Percentiles rank a stretch among this genome's conserved stretches.
These are phyloP conservation scores for Yamadazyma trypodendri DNA, from an alignment of 1,139 yeast species.

Conservation along the genomic window DNA sequence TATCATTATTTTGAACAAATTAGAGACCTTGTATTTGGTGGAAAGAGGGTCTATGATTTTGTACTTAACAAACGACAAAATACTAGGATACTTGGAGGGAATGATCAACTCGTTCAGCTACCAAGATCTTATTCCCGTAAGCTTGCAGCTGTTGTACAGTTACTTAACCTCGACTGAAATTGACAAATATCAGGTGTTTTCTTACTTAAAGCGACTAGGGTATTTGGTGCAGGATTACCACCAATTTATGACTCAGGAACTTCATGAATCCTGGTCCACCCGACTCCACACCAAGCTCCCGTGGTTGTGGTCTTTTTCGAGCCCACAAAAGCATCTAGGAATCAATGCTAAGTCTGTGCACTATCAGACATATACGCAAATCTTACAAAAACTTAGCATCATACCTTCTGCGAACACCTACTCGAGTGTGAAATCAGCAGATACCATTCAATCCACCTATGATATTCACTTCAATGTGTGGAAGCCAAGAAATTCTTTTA, in stretches of 20 bases:
- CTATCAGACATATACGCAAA: conserved; percentile 35
- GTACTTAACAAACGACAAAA: conserved; percentile 29
- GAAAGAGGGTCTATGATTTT: conserved; percentile 81
- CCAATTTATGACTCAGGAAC: conserved; percentile 6
- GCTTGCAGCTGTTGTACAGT: conserved; percentile 67
- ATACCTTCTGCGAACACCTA: conserved; percentile 26
- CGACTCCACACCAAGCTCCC: background rate
- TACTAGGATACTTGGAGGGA: conserved; percentile 17
- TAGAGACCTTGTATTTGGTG: conserved; percentile 73
- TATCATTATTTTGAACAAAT: conserved; percentile 50
- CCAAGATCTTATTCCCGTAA: conserved; percentile 39
- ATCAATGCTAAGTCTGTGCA: conserved; percentile 24
- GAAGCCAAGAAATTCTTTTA: conserved; percentile 77
- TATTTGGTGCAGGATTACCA: conserved; percentile 55
- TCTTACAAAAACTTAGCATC: conserved; percentile 38
- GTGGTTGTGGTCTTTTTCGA: background rate
- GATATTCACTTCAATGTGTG: conserved; percentile 63
- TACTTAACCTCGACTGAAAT: conserved; percentile 25
- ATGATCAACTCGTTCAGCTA: conserved; percentile 11
- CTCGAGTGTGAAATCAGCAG: conserved; percentile 16
- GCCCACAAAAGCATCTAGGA: conserved; percentile 4
- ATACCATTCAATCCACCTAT: conserved; percentile 5
- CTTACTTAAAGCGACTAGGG: conserved; percentile 77
- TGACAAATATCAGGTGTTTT: conserved; percentile 67
- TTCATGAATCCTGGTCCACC: background rate